Conservation (phyloP, 2,329 filamentous ascomycete species). For the Pseudogymnoascus sp. region DNA sequence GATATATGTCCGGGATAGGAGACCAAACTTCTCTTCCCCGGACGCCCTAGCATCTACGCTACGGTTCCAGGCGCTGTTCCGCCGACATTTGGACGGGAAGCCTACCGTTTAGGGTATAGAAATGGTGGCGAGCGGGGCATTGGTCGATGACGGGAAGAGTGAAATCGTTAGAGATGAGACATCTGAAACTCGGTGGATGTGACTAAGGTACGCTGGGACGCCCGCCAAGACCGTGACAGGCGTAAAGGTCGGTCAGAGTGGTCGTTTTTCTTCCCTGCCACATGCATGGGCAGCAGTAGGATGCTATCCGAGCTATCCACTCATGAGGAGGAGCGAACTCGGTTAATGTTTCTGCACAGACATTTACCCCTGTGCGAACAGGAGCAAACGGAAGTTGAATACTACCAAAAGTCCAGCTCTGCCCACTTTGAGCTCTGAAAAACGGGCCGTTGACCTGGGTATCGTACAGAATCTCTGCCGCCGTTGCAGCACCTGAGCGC, state of each 20-base stretch:
- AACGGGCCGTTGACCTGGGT: conserved; percentile 5
- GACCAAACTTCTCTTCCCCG: conserved; percentile 5
- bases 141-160: neutral
- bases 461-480: conserved; percentile 9
- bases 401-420: neutral
- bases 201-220: conserved; percentile 9
- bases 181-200: conserved; percentile 1
- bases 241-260: neutral
- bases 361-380: neutral
- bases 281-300: neutral
- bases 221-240: conserved; percentile 1
- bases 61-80: conserved; percentile 6
- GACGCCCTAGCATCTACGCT: neutral
- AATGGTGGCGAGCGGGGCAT: conserved; percentile 4
- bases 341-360: conserved; percentile 10
- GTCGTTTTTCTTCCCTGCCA: neutral
- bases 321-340: neutral
- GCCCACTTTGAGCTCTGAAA: neutral
- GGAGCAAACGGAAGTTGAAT: neutral
- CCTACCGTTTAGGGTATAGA: conserved; percentile 1
- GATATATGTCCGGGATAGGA: conserved; percentile 5
- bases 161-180: conserved; percentile 23
- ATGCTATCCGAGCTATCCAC: neutral
- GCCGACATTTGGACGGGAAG: neutral
- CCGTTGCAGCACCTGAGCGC: neutral